A percentile compares a stretch with the other conserved stretches of the same genome.
Conservation (phyloP, 176 grass and related monocot species). For the Puya raimondii region DNA sequence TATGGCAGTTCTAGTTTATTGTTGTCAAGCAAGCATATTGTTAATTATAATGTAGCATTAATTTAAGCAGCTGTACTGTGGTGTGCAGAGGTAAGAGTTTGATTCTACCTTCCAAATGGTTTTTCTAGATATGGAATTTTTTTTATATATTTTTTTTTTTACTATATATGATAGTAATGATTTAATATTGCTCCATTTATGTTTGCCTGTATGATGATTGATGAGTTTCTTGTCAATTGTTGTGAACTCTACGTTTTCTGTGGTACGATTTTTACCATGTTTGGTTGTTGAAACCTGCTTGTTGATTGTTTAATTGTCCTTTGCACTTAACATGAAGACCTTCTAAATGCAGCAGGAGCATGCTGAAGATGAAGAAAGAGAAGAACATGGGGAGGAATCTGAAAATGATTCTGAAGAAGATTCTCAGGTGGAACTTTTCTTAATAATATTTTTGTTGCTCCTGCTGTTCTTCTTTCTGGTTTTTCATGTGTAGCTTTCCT, state of each 20-base stretch:
- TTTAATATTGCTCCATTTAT: neutral
- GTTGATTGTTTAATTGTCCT: neutral
- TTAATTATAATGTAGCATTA: neutral
- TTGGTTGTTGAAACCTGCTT: neutral
- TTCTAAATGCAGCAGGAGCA: neutral
- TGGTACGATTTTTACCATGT: neutral
- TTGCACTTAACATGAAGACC: neutral
- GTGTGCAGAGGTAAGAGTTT: neutral
- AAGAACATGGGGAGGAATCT: conserved; percentile 14
- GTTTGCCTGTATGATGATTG: neutral
- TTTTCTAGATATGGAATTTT: neutral
- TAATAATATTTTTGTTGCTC: neutral
- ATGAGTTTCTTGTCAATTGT: neutral
- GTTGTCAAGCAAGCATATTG: neutral
- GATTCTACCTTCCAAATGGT: neutral
- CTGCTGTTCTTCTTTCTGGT: neutral
- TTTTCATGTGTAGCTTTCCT: neutral
- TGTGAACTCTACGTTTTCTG: neutral
- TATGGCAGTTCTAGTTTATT: neutral
- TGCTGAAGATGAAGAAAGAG: conserved; percentile 13
- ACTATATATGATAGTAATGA: neutral
- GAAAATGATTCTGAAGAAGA: conserved; percentile 15
- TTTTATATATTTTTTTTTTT: neutral
- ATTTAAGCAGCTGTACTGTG: neutral
- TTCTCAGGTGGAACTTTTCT: conserved; percentile 7